Conservation (phyloP, 139 green algal species). For the Desmodesmus armatus region DNA sequence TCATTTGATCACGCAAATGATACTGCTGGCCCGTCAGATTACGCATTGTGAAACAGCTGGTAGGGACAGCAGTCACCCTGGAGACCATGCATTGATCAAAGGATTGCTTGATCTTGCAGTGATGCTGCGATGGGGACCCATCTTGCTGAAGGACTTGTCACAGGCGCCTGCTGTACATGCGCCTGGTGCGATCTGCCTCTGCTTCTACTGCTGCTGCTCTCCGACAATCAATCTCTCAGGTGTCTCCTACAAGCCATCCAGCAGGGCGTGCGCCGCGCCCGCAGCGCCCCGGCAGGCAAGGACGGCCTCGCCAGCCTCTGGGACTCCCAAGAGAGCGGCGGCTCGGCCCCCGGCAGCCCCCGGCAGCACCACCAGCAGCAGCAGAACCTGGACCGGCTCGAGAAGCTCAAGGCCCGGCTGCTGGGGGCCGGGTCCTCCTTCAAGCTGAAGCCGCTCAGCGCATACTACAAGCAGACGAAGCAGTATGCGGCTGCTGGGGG, state of each 20-base stretch:
- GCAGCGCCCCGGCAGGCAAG: neutral
- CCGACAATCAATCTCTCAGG: neutral
- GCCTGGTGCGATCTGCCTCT: too few species aligned
- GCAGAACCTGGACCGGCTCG: too few species aligned
- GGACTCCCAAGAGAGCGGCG: neutral
- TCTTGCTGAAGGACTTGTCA: neutral
- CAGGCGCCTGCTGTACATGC: too few species aligned
- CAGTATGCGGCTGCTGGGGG: neutral
- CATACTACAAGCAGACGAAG: neutral
- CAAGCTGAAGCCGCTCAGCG: neutral
- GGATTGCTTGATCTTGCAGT: neutral
- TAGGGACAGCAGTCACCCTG: neutral
- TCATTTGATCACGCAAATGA: neutral
- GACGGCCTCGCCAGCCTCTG: slow-evolving; percentile 3
- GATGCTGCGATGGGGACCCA: neutral
- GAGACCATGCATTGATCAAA: neutral
- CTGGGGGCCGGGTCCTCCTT: too few species aligned
- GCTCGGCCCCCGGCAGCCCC: too few species aligned
- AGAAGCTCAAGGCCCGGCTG: too few species aligned
- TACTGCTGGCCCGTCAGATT: neutral
- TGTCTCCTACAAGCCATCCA: neutral
- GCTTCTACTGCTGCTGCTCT: neutral
- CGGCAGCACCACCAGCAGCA: too few species aligned
- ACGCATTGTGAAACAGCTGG: neutral
- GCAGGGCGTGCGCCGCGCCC: neutral